phyloP scores from a whole-genome alignment of 768 basidiomycete genomes.

The Trametes coccinea region DNA sequence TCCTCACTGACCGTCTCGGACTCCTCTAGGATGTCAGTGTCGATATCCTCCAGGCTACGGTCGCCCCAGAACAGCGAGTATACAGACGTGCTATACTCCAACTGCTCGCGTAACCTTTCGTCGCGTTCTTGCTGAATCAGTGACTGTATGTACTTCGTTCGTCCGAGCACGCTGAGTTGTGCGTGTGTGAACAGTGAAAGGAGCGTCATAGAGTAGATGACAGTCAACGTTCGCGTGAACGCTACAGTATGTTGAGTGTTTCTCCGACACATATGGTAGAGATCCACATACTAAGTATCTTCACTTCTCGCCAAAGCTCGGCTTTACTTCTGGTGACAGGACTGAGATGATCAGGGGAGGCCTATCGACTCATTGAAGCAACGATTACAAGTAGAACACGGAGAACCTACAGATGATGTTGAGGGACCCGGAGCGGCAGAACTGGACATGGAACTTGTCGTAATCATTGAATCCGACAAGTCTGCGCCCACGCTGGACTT shows the following conservation, averaged over 20 bases:
- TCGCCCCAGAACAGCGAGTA: constrained; percentile 37
- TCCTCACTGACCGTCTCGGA: constrained; percentile 53
- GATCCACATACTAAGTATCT: constrained; percentile 67
- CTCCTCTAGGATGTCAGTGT: constrained; percentile 33
- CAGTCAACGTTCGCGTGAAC: constrained; percentile 84
- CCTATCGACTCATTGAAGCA: constrained; percentile 26
- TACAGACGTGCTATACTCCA: constrained; percentile 44
- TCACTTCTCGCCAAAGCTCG: constrained; percentile 92
- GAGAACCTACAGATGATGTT: constrained; percentile 21
- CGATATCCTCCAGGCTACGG: constrained; percentile 21
- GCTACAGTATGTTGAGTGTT: constrained; percentile 45
- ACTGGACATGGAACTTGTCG: constrained; percentile 38
- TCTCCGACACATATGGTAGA: not conserved
- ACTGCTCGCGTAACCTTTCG: constrained; percentile 49
- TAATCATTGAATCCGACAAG: constrained; percentile 45
- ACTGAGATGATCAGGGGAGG: constrained; percentile 19
- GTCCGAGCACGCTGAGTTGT: constrained; percentile 83
- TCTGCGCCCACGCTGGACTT: constrained; percentile 14
- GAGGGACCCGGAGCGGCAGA: constrained; percentile 19
- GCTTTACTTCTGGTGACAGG: constrained; percentile 54
- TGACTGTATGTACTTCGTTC: constrained; percentile 75
- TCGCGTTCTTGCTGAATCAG: constrained; percentile 61
- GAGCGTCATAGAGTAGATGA: constrained; percentile 82
- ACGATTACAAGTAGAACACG: not conserved
- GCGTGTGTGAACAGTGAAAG: constrained; percentile 83